Conservation (phyloP, 2,329 filamentous ascomycete species). For the Colletotrichum theobromicola region DNA sequence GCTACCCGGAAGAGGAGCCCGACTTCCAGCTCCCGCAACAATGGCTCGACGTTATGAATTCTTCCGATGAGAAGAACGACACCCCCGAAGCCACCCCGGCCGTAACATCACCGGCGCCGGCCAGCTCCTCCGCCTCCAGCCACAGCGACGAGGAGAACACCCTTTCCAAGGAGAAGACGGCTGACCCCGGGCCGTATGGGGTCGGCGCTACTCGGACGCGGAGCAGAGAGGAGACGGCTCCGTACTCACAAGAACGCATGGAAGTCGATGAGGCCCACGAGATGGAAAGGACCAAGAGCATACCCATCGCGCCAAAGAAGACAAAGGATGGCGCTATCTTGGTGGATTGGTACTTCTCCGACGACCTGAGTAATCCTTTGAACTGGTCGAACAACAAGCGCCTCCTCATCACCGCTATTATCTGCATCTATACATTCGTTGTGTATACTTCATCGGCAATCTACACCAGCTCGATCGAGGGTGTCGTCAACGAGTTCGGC, state of each 20-base stretch:
- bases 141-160: slow-evolving; percentile 4
- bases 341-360: slow-evolving; percentile 60
- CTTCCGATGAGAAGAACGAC: slow-evolving; percentile 21
- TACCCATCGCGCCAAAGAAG: slow-evolving; percentile 52
- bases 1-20: slow-evolving; percentile 64
- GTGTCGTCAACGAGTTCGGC: slow-evolving; percentile 57
- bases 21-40: slow-evolving; percentile 56
- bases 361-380: slow-evolving; percentile 60
- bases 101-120: background rate
- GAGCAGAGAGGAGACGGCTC: slow-evolving; percentile 23
- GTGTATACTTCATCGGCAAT: slow-evolving; percentile 58
- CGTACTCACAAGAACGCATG: slow-evolving; percentile 36
- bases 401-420: slow-evolving; percentile 44
- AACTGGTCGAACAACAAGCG: slow-evolving; percentile 56
- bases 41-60: slow-evolving; percentile 40
- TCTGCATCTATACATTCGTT: slow-evolving; percentile 64
- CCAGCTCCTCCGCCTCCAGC: slow-evolving; percentile 11
- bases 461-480: slow-evolving; percentile 49
- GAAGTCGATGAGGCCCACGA: slow-evolving; percentile 39
- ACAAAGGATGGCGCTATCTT: slow-evolving; percentile 57
- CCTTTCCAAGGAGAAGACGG: background rate
- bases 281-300: slow-evolving; percentile 49
- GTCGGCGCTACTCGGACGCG: background rate
- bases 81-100: background rate
- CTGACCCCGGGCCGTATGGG: slow-evolving; percentile 15